Conservation (phyloP, 2,329 filamentous ascomycete genomes). For the Westerdykella sp. region DNA sequence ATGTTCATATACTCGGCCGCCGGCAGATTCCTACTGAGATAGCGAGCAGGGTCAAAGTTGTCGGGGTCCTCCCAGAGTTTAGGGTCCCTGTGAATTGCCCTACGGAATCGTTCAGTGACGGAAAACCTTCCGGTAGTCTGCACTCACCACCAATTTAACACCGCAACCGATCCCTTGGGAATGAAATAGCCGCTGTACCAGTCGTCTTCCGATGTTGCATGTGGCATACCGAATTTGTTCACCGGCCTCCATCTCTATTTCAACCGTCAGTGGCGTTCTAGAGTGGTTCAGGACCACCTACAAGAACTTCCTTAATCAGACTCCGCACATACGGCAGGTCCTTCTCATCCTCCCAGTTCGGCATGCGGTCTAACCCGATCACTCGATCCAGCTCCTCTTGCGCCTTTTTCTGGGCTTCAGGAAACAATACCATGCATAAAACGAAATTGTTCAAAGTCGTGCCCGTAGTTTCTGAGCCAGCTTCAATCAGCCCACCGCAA, state of each 20-base stretch:
- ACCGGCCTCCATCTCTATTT: conserved; percentile 21
- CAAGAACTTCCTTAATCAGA: conserved; percentile 23
- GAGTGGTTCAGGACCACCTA: neutral
- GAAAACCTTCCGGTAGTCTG: conserved; percentile 2
- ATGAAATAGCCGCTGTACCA: conserved; percentile 37
- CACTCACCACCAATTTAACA: conserved; percentile 31
- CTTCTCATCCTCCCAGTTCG: conserved; percentile 16
- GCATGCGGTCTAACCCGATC: conserved; percentile 13
- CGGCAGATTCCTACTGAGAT: conserved; percentile 17
- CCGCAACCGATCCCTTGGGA: conserved; percentile 31
- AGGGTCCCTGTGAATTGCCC: conserved; percentile 32
- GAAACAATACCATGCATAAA: conserved; percentile 25
- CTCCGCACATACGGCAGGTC: conserved; percentile 24
- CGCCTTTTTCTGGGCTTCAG: conserved; percentile 15
- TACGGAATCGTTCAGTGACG: conserved; percentile 27
- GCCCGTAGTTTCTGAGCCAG: conserved; percentile 29
- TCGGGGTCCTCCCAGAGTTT: conserved; percentile 20
- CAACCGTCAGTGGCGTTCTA: no score
- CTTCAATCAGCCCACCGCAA: conserved; percentile 30
- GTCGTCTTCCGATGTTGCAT: conserved; percentile 30
- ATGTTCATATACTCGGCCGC: conserved; percentile 29
- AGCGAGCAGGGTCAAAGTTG: conserved; percentile 27
- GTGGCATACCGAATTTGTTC: conserved; percentile 30
- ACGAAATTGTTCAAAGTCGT: conserved; percentile 29
- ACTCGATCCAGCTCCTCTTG: conserved; percentile 17